Base-by-base conservation (phyloP, 805 yeast species). In the Ogataea methanolica region DNA sequence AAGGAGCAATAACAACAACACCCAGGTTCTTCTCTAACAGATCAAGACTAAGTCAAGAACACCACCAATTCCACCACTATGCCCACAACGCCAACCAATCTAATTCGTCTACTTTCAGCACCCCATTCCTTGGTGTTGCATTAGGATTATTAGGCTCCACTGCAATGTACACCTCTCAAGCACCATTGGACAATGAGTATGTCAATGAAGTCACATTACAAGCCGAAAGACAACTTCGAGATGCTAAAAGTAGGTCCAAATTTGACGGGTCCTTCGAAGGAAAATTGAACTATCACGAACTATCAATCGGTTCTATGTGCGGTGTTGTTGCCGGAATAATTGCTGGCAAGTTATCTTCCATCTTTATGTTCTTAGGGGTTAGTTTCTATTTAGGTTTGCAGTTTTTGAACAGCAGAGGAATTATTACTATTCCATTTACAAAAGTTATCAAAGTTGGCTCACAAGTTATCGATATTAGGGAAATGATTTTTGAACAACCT, bases 271-370 rank as follows among this genome's bases (percentile, higher is more conserved):
- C 71, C 0, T 66, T 78, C 45, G 70, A 70, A n/a, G 76, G 77
- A 0, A 69, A 68, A 47, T 65, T 82, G 52, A 77, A 79, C 63
- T 83, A 83, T 58, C 75, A 76, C 55, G 85, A 83, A 56, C 67
- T 83, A 56, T 74, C 86, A 15, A 64, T 80, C 48, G 89, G 89
- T 6, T 79, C 85, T 1, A 68, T 83, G 58, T 68, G 79, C 7
- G 88, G 89, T 0, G 67, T 82, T 47, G 69, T 78, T 34, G 54
- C 76, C 44, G 89, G 89, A 1, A 68, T 79, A 21, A 66, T 82
- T 33, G 72, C 76, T n/a, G 88, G 88, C 17, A 81, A 81, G 57
- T 66, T 83, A 48, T 73, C 80, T 48, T 69, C 78, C 17, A 70
- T 79, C 29, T 66, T 83, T 33, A 80, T 80, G 37, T 69, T 76